phyloP scores from a whole-genome alignment of 441 rosid species.

The Syzygium syzygioides region DNA sequence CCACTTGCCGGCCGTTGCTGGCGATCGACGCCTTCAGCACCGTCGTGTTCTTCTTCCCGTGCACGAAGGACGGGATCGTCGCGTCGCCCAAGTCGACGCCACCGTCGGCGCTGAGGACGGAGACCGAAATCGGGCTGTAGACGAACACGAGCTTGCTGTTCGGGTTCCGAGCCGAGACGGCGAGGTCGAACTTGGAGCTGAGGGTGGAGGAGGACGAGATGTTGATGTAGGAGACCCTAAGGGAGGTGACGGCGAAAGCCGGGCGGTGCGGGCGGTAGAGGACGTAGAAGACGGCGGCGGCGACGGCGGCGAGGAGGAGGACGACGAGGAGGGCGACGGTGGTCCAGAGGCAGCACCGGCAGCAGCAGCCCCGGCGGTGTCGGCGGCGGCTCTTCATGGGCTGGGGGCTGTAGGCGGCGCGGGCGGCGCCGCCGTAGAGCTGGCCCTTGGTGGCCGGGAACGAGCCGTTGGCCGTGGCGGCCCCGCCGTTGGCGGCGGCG shows the following conservation, averaged over 20 bases:
- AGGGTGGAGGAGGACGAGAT: slow-evolving; percentile 46
- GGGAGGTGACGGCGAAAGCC: slow-evolving; percentile 49
- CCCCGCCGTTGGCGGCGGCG: slow-evolving; percentile 6
- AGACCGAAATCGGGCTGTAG: slow-evolving; percentile 41
- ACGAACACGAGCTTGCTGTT: slow-evolving; percentile 61
- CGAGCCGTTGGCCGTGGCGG: slow-evolving; percentile 30
- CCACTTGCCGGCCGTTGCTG: slow-evolving; percentile 27
- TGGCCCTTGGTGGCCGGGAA: slow-evolving; percentile 72
- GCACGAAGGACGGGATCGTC: slow-evolving; percentile 38
- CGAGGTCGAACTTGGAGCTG: slow-evolving; percentile 48
- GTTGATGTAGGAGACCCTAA: slow-evolving; percentile 53
- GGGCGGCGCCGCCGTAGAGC: slow-evolving; percentile 62
- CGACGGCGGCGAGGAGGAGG: slow-evolving; percentile 42
- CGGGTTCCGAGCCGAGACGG: slow-evolving; percentile 65
- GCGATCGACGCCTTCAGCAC: slow-evolving; percentile 33
- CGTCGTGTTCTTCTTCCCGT: slow-evolving; percentile 69
- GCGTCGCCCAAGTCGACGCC: slow-evolving; percentile 49
- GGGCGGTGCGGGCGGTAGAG: slow-evolving; percentile 90
- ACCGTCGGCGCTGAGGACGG: slow-evolving; percentile 18
- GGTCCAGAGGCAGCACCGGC: slow-evolving; percentile 58
- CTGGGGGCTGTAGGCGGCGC: slow-evolving; percentile 71
- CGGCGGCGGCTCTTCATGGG: slow-evolving; percentile 26
- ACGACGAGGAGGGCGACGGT: slow-evolving; percentile 38
- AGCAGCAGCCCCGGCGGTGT: slow-evolving; percentile 49
- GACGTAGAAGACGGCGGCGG: slow-evolving; percentile 45